A percentile compares a stretch with the other conserved stretches of the same genome.
phyloP scores from a whole-genome alignment of 2,329 filamentous ascomycete species.

The Aspergillus awamori region DNA sequence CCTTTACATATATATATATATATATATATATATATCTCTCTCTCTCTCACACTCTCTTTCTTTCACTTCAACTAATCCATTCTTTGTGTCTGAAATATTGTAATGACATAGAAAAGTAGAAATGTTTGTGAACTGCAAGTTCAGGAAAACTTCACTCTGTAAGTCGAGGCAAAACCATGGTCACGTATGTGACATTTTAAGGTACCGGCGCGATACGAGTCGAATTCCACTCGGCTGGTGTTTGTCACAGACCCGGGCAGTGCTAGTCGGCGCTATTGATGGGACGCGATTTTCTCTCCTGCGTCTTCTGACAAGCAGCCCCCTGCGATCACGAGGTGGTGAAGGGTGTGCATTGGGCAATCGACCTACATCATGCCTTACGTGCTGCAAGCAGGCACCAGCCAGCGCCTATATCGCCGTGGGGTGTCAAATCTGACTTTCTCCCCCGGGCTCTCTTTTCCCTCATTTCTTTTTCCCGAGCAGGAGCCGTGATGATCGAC shows the following conservation, averaged over 20 bases:
- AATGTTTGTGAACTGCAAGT: no score
- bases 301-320: conserved; percentile 12
- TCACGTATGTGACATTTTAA: neutral
- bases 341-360: neutral
- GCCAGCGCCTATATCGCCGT: conserved; percentile 9
- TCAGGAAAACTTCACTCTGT: no score
- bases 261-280: conserved; percentile 3
- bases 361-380: no score
- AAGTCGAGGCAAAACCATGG: neutral
- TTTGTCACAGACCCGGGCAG: neutral
- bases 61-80: no score
- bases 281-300: neutral
- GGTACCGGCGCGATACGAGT: neutral
- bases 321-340: conserved; percentile 16
- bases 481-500: conserved; percentile 1
- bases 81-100: no score
- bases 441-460: neutral
- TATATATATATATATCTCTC: no score
- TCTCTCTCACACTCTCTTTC: no score
- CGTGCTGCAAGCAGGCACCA: conserved; percentile 7
- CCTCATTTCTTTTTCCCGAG: neutral
- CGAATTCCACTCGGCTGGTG: neutral
- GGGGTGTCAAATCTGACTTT: conserved; percentile 17
- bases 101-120: no score
- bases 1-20: no score